Conservation (phyloP, 75 land plant genomes). For the Isoetes taiwanensis region DNA sequence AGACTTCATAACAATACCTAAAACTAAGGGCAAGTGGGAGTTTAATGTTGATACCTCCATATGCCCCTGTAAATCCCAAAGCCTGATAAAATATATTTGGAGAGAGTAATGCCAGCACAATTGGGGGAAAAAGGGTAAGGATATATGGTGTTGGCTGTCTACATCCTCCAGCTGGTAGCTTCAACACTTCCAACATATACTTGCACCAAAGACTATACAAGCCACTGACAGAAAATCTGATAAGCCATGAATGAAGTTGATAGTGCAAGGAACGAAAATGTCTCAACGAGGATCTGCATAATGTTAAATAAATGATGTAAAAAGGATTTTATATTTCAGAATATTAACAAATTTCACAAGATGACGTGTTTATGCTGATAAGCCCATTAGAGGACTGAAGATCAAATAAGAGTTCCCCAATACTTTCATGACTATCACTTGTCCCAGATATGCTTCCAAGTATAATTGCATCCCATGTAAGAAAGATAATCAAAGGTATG, state of each 20-base stretch:
- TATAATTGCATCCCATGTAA: too few species aligned
- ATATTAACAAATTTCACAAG: too few species aligned
- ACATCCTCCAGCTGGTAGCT: slow-evolving; percentile 60
- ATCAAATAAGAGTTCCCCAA: too few species aligned
- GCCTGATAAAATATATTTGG: slow-evolving; percentile 96
- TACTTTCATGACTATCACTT: too few species aligned
- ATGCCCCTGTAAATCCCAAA: slow-evolving; percentile 90
- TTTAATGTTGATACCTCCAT: too few species aligned
- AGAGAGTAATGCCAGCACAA: slow-evolving; percentile 47
- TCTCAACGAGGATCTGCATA: slow-evolving; percentile 74
- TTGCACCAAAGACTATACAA: too few species aligned
- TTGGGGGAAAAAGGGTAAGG: slow-evolving; percentile 72
- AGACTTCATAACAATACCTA: too few species aligned
- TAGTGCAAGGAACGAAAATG: slow-evolving; percentile 80
- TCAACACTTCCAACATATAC: slow-evolving; percentile 66
- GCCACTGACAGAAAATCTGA: slow-evolving; percentile 88
- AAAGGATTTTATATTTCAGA: background rate
- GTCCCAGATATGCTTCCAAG: too few species aligned
- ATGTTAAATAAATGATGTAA: background rate
- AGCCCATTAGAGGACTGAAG: too few species aligned
- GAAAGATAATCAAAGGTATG: too few species aligned
- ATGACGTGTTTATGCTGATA: too few species aligned
- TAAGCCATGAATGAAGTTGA: slow-evolving; percentile 92
- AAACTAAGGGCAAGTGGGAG: too few species aligned
- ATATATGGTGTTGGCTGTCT: slow-evolving; percentile 53